These are phyloP conservation scores for Claviceps africana DNA, from an alignment of 2,329 filamentous ascomycete species.

Conservation along the genomic window DNA sequence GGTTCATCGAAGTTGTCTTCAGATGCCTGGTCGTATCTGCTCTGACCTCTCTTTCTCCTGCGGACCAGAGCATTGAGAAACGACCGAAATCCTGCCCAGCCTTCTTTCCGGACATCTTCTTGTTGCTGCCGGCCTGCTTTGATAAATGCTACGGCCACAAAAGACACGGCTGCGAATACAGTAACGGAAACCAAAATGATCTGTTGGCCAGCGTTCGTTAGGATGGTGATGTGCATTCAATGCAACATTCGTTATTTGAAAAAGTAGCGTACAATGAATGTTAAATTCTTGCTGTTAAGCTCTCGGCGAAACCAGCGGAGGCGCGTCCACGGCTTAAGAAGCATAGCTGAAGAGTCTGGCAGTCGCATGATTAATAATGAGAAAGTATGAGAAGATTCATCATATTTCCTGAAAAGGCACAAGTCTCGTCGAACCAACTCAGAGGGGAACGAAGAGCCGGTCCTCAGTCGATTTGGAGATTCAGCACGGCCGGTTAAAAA, in stretches of 20 bases:
- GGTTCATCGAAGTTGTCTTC: conserved; percentile 14
- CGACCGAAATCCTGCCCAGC: background rate
- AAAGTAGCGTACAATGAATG: conserved; percentile 7
- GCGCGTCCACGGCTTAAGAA: background rate
- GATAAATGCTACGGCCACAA: background rate
- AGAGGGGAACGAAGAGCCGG: background rate
- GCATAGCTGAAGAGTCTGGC: background rate
- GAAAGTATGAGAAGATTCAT: background rate
- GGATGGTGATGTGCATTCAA: background rate
- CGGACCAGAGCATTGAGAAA: conserved; percentile 5
- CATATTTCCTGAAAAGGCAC: background rate
- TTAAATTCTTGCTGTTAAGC: conserved; percentile 2
- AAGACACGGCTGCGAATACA: background rate
- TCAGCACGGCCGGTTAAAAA: background rate
- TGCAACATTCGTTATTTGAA: background rate
- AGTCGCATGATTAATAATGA: background rate
- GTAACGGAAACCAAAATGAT: background rate
- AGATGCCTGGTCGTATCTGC: conserved; percentile 18
- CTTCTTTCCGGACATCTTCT: background rate
- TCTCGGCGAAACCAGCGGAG: conserved; percentile 1
- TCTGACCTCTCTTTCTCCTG: conserved; percentile 8
- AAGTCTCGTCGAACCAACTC: background rate
- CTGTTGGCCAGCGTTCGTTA: background rate
- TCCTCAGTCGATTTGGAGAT: background rate
- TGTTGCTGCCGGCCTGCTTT: background rate